Conservation (phyloP, 106 monocot genomes). For the Dioscorea dumetorum region DNA sequence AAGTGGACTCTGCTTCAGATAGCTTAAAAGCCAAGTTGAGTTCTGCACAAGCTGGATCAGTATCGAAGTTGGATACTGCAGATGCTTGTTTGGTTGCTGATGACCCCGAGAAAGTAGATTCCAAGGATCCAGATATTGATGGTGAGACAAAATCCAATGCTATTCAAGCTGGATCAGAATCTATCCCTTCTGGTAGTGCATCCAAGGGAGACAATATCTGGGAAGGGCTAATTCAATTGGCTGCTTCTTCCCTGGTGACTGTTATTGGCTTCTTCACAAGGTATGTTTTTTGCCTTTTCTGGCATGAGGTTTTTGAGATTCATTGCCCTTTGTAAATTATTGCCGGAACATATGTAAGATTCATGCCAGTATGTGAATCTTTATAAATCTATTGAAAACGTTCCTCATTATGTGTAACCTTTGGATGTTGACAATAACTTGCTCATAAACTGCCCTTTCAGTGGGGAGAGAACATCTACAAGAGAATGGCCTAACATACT, state of each 20-base stretch:
- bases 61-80: slow-evolving; percentile 8
- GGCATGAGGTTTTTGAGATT: not conserved
- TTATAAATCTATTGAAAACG: not conserved
- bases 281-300: slow-evolving; percentile 23
- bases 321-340: not conserved
- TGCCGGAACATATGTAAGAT: not conserved
- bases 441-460: slow-evolving; percentile 25
- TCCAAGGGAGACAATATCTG: slow-evolving; percentile 41
- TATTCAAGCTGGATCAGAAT: slow-evolving; percentile 10
- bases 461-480: slow-evolving; percentile 85
- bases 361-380: too few relatives aligned
- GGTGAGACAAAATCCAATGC: slow-evolving; percentile 21
- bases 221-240: slow-evolving; percentile 87
- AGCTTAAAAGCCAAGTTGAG: slow-evolving; percentile 3
- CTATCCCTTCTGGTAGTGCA: slow-evolving; percentile 6
- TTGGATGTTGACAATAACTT: not conserved
- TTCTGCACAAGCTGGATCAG: not conserved
- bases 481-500: slow-evolving; percentile 74
- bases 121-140: slow-evolving; percentile 9
- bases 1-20: slow-evolving; percentile 12
- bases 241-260: slow-evolving; percentile 50
- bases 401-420: not conserved
- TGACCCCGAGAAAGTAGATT: slow-evolving; percentile 10
- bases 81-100: slow-evolving; percentile 9
- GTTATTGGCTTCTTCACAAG: slow-evolving; percentile 68